Percentiles rank a stretch among this genome's conserved stretches.
Conservation (phyloP, 768 basidiomycete genomes). For the Leccinellum rugosiceps region DNA sequence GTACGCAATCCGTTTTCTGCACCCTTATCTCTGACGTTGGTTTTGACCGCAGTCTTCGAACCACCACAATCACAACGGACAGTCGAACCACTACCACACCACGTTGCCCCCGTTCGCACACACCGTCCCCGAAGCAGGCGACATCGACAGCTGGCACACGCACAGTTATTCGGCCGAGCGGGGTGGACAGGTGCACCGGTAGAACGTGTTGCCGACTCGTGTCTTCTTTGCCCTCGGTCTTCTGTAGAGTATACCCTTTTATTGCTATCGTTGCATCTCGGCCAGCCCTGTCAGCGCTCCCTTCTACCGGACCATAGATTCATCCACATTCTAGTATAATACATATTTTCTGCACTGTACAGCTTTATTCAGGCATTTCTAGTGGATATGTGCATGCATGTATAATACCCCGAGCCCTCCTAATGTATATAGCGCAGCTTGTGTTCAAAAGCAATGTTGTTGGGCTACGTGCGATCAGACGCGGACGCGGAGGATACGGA, state of each 20-base stretch:
- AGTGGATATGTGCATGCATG: slow-evolving; percentile 40
- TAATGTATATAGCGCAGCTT: slow-evolving; percentile 33
- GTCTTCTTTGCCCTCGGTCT: background rate
- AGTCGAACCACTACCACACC: slow-evolving; percentile 39
- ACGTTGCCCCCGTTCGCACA: slow-evolving; percentile 49
- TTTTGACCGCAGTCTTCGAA: slow-evolving; percentile 26
- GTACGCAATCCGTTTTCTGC: slow-evolving; percentile 3
- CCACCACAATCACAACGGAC: slow-evolving; percentile 32
- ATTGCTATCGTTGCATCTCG: slow-evolving; percentile 30
- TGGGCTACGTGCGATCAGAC: slow-evolving; percentile 4
- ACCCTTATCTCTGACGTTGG: background rate
- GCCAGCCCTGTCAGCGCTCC: slow-evolving; percentile 8
- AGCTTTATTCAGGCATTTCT: slow-evolving; percentile 34
- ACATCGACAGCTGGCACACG: slow-evolving; percentile 59
- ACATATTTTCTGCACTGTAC: slow-evolving; percentile 33
- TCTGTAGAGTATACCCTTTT: slow-evolving; percentile 37
- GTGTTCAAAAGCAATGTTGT: slow-evolving; percentile 1
- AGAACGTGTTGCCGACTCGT: slow-evolving; percentile 18
- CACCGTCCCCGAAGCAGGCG: slow-evolving; percentile 35
- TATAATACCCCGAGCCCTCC: slow-evolving; percentile 30
- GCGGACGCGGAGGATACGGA: background rate
- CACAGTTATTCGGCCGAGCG: slow-evolving; percentile 59
- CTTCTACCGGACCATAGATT: slow-evolving; percentile 24
- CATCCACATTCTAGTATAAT: slow-evolving; percentile 32
- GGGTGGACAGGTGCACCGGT: slow-evolving; percentile 56